Conservation (phyloP, 2,329 filamentous ascomycete species). For the Paecilomyces formosus region DNA sequence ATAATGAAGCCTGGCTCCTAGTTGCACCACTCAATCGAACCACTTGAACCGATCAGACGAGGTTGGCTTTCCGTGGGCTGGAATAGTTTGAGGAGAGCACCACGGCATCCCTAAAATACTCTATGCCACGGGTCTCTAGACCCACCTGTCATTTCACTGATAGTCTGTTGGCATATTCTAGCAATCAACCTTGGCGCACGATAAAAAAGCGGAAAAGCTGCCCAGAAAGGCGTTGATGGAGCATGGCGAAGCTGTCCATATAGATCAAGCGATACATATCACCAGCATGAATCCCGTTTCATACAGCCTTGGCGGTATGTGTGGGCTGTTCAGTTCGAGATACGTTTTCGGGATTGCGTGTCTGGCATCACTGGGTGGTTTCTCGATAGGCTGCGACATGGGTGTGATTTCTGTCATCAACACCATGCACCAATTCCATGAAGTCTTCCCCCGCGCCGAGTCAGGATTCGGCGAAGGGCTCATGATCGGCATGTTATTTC, state of each 20-base stretch:
- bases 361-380: constrained; percentile 34
- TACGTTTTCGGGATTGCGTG: constrained; percentile 37
- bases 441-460: constrained; percentile 27
- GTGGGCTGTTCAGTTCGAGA: constrained; percentile 25
- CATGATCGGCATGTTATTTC: constrained; percentile 40
- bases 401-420: constrained; percentile 39
- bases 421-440: constrained; percentile 39
- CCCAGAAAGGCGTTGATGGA: not conserved
- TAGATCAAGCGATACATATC: not conserved
- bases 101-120: not conserved
- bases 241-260: not conserved
- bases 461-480: constrained; percentile 32
- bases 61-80: no score
- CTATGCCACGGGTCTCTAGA: not conserved
- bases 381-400: constrained; percentile 38
- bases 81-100: no score
- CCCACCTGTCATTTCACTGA: not conserved
- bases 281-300: not conserved
- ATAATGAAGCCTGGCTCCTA: no score
- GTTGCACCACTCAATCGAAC: no score
- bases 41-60: no score
- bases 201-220: not conserved
- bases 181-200: not conserved
- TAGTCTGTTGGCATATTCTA: not conserved
- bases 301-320: constrained; percentile 23